Evolutionary conservation across 1,139 yeast species (phyloP).

Genomic region (Casaregolazyma lundiana): DNA sequence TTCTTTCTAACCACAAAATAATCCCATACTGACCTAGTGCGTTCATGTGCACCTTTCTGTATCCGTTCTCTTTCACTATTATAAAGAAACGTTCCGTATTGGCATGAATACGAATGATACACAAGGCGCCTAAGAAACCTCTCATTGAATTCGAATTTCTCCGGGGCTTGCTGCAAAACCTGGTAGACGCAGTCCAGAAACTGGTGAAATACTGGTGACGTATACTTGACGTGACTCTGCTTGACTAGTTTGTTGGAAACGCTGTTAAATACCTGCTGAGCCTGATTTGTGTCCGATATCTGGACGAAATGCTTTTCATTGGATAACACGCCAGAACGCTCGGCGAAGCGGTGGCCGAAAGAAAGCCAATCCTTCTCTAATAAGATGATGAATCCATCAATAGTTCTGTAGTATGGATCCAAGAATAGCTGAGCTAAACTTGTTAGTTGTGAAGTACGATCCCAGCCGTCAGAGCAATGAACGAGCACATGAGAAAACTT

Average conservation of each 20-base stretch:
- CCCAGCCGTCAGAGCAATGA: slow-evolving; percentile 99
- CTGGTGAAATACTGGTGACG: slow-evolving; percentile 91
- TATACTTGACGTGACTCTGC: slow-evolving; percentile 44
- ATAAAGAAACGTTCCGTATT: slow-evolving; percentile 83
- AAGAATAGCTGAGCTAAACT: slow-evolving; percentile 81
- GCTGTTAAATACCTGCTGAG: slow-evolving; percentile 37
- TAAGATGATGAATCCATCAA: slow-evolving; percentile 78
- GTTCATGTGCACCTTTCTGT: slow-evolving; percentile 37
- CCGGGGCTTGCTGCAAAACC: slow-evolving; percentile 63
- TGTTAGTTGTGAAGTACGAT: slow-evolving; percentile 84
- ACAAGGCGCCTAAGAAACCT: slow-evolving; percentile 75
- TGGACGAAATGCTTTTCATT: slow-evolving; percentile 30
- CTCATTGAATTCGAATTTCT: slow-evolving; percentile 79
- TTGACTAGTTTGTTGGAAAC: slow-evolving; percentile 33
- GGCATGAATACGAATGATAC: slow-evolving; percentile 89
- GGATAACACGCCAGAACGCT: slow-evolving; percentile 59
- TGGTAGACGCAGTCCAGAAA: slow-evolving; percentile 89
- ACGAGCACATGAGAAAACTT: slow-evolving; percentile 78
- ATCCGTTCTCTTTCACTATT: slow-evolving; percentile 66
- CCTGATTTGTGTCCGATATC: slow-evolving; percentile 24
- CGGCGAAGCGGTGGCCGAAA: slow-evolving; percentile 87
- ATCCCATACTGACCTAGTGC: slow-evolving; percentile 88
- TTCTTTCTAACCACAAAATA: slow-evolving; percentile 70
- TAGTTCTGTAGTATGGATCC: slow-evolving; percentile 85
- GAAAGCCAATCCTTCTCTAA: slow-evolving; percentile 95